Conservation (phyloP, 2,329 filamentous ascomycete species). For the Aspergillus ruber region DNA sequence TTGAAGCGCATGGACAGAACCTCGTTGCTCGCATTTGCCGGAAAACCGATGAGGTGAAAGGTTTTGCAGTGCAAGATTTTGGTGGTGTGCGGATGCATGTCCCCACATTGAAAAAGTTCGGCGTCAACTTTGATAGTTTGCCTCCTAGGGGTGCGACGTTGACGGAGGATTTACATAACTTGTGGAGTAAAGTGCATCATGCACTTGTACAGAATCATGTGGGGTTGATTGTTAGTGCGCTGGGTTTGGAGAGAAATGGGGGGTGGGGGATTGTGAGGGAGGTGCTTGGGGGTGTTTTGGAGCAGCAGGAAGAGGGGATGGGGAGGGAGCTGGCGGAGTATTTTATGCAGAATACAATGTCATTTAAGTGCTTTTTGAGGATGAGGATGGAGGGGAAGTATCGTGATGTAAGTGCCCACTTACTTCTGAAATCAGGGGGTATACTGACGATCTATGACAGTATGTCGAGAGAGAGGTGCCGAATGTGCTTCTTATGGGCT, state of each 20-base stretch:
- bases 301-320: neutral
- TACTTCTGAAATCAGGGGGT: neutral
- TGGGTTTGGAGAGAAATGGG: constrained; percentile 7
- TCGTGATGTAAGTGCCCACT: constrained; percentile 10
- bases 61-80: constrained; percentile 17
- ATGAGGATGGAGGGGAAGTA: constrained; percentile 14
- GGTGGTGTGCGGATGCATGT: constrained; percentile 13
- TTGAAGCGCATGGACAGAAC: constrained; percentile 42
- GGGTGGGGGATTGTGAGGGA: constrained; percentile 13
- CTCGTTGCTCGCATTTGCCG: constrained; percentile 10
- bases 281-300: constrained; percentile 2
- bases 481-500: neutral
- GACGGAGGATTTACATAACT: constrained; percentile 7
- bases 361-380: constrained; percentile 14
- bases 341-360: constrained; percentile 11
- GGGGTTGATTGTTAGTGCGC: constrained; percentile 4
- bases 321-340: constrained; percentile 7
- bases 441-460: neutral
- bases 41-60: constrained; percentile 9
- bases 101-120: constrained; percentile 4
- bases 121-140: constrained; percentile 6
- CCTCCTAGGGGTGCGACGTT: constrained; percentile 2
- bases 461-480: neutral
- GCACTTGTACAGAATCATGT: constrained; percentile 14
- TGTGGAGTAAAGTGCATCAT: constrained; percentile 15